Base-by-base conservation (phyloP, 495 filamentous ascomycete genomes). In the Penicillium antarcticum region DNA sequence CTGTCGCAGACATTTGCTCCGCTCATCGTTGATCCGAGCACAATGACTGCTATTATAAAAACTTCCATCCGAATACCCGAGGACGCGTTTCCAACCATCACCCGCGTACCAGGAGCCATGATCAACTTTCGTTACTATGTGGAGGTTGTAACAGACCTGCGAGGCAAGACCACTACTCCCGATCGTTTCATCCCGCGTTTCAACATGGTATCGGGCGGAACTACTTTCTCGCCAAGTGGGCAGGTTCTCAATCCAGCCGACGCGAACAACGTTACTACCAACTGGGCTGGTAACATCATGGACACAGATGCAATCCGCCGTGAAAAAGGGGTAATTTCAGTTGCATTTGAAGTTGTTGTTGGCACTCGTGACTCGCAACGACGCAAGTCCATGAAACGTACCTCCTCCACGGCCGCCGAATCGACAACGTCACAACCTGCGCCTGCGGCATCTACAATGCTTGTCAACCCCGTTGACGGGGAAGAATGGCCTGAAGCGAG, bases 41-140 rank as follows among this genome's bases (percentile, higher is more conserved):
- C 82, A n/a, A 78, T 96, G 49, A 85, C 82, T 14, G 80, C 89
- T 0, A 82, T 83, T 43, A 79, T 97, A 42, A 91, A 83, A 18
- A 86, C 89, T 2, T 88, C 86, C 14, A 81, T 98, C 2, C 81
- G 90, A 44, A 83, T 96, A 18, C 94, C 94, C 0, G 90, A 92
- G 53, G 91, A 96, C 55, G 83, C 84, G 0, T 98, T 98, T 58
- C 92, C 94, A 2, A 95, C 92, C 6, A 97, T 98, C 52, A 85
- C 81, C 11, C 84, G 81, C 48, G 90, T 96, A 4, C 94, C 94
- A 0, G 89, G 92, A 17, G 83, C 85, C 19, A 91, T 96, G 80
- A 95, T 98, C 52, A 88, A 84, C 53, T 97, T 98, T 70, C 87
- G 86, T 56, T 97, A 98, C 62, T 88, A 88, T 56, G 80, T 96